phyloP scores from a whole-genome alignment of 306 rosid species.

The Gastrolobium villosum region DNA sequence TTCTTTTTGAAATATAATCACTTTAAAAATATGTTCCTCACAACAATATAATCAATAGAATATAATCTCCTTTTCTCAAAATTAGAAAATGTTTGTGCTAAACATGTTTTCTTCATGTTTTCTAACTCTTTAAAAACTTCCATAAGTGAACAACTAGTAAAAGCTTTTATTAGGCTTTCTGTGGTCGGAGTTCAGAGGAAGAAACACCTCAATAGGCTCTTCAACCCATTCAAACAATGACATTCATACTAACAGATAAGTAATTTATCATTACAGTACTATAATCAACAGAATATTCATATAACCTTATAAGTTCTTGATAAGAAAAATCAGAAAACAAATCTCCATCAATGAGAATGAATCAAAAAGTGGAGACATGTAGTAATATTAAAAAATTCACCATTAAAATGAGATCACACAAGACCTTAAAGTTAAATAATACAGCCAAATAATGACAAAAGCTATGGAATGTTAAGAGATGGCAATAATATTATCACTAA shows the following conservation, averaged over 20 bases:
- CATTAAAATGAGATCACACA: constrained; percentile 1
- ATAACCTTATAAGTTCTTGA: constrained; percentile 8
- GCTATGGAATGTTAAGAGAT: background rate
- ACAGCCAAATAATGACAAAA: background rate
- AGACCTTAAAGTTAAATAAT: background rate
- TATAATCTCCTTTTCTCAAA: no score
- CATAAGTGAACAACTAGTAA: no score
- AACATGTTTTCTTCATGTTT: no score
- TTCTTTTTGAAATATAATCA: background rate
- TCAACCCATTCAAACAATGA: constrained; percentile 22
- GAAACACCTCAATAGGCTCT: background rate
- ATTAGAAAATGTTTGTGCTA: no score
- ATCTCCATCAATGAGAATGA: constrained; percentile 30
- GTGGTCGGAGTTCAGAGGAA: no score
- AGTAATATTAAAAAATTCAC: background rate
- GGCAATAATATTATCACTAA: background rate
- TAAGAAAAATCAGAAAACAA: constrained; percentile 22
- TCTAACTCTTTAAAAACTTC: no score
- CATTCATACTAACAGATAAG: background rate
- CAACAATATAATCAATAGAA: no score
- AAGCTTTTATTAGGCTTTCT: no score
- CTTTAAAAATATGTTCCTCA: no score
- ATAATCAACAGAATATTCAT: constrained; percentile 19
- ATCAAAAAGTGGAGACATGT: constrained; percentile 2
- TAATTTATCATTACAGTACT: background rate